Base-by-base conservation (phyloP, 805 yeast species). In the Sugiyamaella qingdaonensis region DNA sequence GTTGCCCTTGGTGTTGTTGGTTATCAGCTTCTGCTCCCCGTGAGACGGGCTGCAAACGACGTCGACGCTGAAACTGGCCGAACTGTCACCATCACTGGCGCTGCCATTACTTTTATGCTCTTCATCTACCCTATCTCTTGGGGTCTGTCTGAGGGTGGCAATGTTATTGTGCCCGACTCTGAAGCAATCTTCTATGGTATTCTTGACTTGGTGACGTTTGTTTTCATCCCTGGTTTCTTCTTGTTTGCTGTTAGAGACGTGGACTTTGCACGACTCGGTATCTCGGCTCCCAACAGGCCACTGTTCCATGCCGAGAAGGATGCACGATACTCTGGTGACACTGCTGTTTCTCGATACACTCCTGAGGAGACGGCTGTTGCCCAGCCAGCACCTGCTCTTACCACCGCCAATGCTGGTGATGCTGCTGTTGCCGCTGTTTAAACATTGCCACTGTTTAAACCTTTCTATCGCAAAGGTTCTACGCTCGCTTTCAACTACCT, bases 141-240 rank as follows among this genome's bases (percentile, higher is more conserved):
- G 80, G 83, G 79, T 65, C 68, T 79, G 48, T 68, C 77, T 62
- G 86, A 81, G 64, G 86, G 85, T 72, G 85, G 85, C 67, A 81
- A 81, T 62, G 78, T 72, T 46, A 77, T 81, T 55, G 78, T 74
- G 61, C 81, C 82, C 39, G 84, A 80, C 63, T 73, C 82, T 33
- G 85, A 79, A 62, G 77, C 78, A 43, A 80, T 76, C 19, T 81
- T 80, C 69, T 79, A 78, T 62, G 86, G 86, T 70, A 68, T 81
- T 54, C 66, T 81, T 56, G 86, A 81, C 67, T 58, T 81, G 42
- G 58, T 77, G 31, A 66, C 72, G 29, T 74, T 81, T 58, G 73
- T 58, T 16, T 48, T 52, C 46, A 16, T 63, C 21, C 56, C 54
- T 32, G 43, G 58, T 10, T 54, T 46, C 54, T 55, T 65, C 54